Conservation (phyloP, 2,329 filamentous ascomycete species). For the Fusarium mangiferae region DNA sequence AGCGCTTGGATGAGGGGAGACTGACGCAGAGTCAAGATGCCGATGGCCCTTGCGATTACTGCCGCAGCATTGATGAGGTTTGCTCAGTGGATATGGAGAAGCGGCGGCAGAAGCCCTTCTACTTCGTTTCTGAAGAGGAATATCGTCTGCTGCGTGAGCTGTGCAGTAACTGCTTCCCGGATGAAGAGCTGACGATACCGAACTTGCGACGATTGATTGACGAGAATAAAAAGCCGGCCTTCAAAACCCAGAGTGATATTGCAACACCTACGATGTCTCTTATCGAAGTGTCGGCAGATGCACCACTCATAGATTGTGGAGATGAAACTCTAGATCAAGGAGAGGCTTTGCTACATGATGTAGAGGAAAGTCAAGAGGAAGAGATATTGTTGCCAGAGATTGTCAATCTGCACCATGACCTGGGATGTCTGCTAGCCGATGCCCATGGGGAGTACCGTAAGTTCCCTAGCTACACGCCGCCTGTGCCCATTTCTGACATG, state of each 20-base stretch:
- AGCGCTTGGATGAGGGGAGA: rapidly evolving
- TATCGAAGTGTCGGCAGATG: background rate
- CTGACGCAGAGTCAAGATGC: background rate
- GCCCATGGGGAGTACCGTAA: background rate
- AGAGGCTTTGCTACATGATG: rapidly evolving
- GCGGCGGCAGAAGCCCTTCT: background rate
- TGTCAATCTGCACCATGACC: background rate
- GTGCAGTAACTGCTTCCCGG: background rate
- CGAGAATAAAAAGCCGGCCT: rapidly evolving
- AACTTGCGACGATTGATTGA: background rate
- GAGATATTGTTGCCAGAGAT: background rate
- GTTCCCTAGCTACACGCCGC: no score
- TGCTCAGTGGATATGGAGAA: background rate
- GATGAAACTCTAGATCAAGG: background rate
- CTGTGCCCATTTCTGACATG: no score
- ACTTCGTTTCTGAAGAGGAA: background rate
- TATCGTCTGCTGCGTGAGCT: rapidly evolving
- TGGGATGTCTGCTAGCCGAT: background rate
- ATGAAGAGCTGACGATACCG: background rate
- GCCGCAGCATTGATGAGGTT: background rate
- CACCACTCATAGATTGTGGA: background rate
- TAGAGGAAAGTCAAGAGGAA: background rate
- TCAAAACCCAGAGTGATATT: background rate
- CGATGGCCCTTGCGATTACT: background rate
- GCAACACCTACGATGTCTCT: background rate